A percentile compares a stretch with the other conserved stretches of the same genome.
Conservation (phyloP, 805 yeast species). For the Ogataea neopini region DNA sequence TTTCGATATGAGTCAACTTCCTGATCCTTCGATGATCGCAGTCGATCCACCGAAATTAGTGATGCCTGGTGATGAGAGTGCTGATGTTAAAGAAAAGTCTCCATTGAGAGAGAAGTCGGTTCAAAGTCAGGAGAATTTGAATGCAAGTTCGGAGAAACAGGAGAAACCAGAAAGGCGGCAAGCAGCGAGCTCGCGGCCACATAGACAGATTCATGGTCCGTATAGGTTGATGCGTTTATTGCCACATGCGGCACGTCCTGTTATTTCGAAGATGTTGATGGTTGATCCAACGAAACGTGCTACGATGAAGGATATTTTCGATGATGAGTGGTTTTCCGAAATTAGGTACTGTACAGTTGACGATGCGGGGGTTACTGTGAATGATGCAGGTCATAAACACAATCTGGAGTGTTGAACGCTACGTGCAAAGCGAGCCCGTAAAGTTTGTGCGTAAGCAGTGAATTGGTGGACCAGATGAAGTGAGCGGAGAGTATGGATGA, state of each 20-base stretch:
- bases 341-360: constrained; percentile 62
- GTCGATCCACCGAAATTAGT: constrained; percentile 18
- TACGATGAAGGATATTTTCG: constrained; percentile 60
- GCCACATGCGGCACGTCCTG: constrained; percentile 83
- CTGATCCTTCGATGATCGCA: constrained; percentile 30
- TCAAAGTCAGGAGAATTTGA: neutral
- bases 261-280: constrained; percentile 63
- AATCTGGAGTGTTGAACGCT: constrained; percentile 38
- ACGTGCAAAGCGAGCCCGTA: neutral
- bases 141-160: neutral
- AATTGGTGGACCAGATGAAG: too few species aligned
- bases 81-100: neutral
- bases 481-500: too few species aligned
- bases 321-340: constrained; percentile 69
- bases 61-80: neutral
- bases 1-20: constrained; percentile 37
- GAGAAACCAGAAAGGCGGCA: constrained; percentile 39
- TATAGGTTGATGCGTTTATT: constrained; percentile 76
- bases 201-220: constrained; percentile 75
- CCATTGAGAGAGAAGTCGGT: neutral
- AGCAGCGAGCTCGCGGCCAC: constrained; percentile 35
- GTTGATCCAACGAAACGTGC: constrained; percentile 65
- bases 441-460: neutral
- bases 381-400: constrained; percentile 53
- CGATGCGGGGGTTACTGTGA: constrained; percentile 39